Percentiles rank a stretch among this genome's conserved stretches.
Evolutionary conservation across 495 filamentous ascomycete species (phyloP).

Genomic region (Talaromyces nanjingensis): DNA sequence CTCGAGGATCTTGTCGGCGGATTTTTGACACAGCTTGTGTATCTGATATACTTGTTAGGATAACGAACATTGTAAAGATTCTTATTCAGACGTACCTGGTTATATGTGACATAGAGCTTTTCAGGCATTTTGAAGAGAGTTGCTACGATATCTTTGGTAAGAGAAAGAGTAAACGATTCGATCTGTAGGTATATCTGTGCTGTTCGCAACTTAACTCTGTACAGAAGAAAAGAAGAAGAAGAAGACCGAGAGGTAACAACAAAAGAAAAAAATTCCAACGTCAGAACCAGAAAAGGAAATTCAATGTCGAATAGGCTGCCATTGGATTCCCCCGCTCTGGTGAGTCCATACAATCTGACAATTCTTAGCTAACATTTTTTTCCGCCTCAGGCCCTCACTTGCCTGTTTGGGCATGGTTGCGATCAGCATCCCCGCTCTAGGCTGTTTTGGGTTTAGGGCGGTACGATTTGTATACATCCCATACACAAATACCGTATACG

Average conservation of each 20-base stretch:
- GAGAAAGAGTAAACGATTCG: not conserved
- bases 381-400: not conserved
- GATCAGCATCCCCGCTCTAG: not conserved
- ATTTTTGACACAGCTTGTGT: slow-evolving; percentile 89
- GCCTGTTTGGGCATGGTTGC: not conserved
- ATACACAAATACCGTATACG: not conserved
- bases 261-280: not conserved
- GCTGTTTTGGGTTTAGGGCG: not conserved
- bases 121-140: slow-evolving; percentile 58
- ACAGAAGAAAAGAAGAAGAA: not conserved
- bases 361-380: not conserved
- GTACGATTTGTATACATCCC: not conserved
- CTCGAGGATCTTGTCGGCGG: slow-evolving; percentile 72
- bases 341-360: not conserved
- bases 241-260: not conserved
- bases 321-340: not conserved
- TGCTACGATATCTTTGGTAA: not conserved
- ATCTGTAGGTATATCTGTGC: not conserved
- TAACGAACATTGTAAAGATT: not conserved
- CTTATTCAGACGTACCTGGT: slow-evolving; percentile 58
- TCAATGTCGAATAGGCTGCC: not conserved
- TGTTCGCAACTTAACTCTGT: not conserved
- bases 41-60: slow-evolving; percentile 52
- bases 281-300: not conserved
- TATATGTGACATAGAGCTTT: slow-evolving; percentile 93